Conservation (phyloP, 352 stramenopile genomes). For the Pythium myriotylum region DNA sequence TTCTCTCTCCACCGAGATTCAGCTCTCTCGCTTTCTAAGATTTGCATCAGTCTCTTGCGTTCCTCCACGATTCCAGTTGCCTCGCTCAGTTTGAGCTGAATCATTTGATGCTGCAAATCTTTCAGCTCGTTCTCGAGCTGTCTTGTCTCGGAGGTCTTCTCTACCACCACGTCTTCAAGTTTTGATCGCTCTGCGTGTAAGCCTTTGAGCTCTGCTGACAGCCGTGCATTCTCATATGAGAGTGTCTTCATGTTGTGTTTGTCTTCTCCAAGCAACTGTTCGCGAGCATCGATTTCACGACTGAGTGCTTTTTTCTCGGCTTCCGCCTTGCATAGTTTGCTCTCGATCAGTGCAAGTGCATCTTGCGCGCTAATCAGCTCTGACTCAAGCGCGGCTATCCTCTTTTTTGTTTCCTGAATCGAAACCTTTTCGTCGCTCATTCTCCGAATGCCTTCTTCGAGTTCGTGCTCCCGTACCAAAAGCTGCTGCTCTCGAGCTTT, state of each 20-base stretch:
- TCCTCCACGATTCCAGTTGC: conserved; percentile 54
- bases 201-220: conserved; percentile 21
- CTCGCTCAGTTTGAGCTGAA: conserved; percentile 59
- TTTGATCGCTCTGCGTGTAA: conserved; percentile 14
- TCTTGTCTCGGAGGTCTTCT: conserved; percentile 14
- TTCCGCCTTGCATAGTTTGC: conserved; percentile 6
- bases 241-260: conserved; percentile 28
- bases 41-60: conserved; percentile 50
- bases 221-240: conserved; percentile 28
- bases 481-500: conserved; percentile 39
- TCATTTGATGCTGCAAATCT: conserved; percentile 49
- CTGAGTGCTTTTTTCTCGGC: conserved; percentile 18
- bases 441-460: neutral
- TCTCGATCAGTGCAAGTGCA: neutral
- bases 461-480: conserved; percentile 29
- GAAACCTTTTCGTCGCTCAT: conserved; percentile 15
- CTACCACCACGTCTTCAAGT: conserved; percentile 19
- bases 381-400: conserved; percentile 20
- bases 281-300: conserved; percentile 6
- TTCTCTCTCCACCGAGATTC: conserved; percentile 60
- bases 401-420: conserved; percentile 10
- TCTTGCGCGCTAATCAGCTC: conserved; percentile 4
- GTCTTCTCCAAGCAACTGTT: conserved; percentile 22
- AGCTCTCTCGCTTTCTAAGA: conserved; percentile 55
- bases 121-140: conserved; percentile 38